Evolutionary conservation across 495 filamentous ascomycete genomes (phyloP).

Genomic region (Entonaema liquescens): DNA sequence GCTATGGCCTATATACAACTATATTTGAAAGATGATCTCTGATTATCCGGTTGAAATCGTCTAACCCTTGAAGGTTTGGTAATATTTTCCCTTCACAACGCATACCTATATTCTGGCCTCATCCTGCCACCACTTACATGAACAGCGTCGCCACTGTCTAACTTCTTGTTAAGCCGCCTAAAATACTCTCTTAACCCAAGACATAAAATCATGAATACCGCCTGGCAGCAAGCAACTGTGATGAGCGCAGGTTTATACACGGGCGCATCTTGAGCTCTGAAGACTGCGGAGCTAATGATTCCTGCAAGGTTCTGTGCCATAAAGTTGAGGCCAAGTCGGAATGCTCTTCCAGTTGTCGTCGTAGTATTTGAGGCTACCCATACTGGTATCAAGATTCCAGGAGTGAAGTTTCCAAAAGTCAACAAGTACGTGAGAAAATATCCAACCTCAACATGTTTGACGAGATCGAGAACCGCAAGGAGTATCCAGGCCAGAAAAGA

Average conservation of each 20-base stretch:
- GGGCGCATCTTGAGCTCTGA: constrained; percentile 21
- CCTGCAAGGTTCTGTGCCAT: constrained; percentile 24
- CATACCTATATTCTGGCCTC: constrained; percentile 22
- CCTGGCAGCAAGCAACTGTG: constrained; percentile 21
- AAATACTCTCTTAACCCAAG: constrained; percentile 18
- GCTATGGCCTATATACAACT: no score
- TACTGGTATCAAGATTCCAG: constrained; percentile 18
- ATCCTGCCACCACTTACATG: constrained; percentile 10
- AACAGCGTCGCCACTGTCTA: constrained; percentile 10
- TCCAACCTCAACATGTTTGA: constrained; percentile 20
- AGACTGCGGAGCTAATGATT: constrained; percentile 18
- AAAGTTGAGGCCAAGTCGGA: constrained; percentile 15
- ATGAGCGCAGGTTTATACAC: constrained; percentile 27
- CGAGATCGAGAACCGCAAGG: constrained; percentile 7
- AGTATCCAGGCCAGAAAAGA: constrained; percentile 50
- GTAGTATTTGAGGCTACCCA: constrained; percentile 20
- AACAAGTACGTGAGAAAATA: constrained; percentile 28
- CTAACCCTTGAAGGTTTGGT: no score
- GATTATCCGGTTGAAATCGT: no score
- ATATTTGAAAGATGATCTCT: no score
- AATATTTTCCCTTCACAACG: constrained; percentile 27
- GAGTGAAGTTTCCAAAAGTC: constrained; percentile 24
- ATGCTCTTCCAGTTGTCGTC: constrained; percentile 18
- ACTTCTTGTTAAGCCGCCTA: constrained; percentile 18
- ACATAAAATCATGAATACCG: constrained; percentile 15